Base-by-base conservation (phyloP, 768 basidiomycete species). In the Lentinula detonsa region DNA sequence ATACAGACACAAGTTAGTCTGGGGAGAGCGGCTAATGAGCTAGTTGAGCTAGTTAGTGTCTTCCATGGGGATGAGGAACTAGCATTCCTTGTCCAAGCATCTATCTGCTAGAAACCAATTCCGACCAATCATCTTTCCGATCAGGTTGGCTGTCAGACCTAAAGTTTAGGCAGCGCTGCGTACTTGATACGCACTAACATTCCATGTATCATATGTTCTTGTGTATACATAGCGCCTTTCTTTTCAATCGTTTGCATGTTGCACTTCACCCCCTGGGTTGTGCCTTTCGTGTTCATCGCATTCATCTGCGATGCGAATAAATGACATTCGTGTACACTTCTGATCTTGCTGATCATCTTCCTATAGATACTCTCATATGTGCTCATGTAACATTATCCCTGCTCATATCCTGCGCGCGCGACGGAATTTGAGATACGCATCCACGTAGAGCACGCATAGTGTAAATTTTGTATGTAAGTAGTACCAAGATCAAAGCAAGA, bases 21-120 rank as follows among this genome's bases (percentile, higher is more conserved):
- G 89, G 88, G 90, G 90, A 55, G 88, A 89, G 67, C 81, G 85
- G 56, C 76, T 92, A 60, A 87, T 91, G 81, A 88, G 85, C 49
- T 91, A 71, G 78, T 18, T 28, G 28, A 28, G 13, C 37, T 8
- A 39, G 10, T n/a, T 15, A 5, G 6, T 7, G 18, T 23, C 10
- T 13, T 18, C 9, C n/a, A 34, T 15, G 28, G 28, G 3, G 28
- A 28, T 18, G 23, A 16, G 33, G 31, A 53, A 53, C 16, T 34
- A 13, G 37, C 37, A 8, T 8, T 8, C 37, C 37, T 8, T 39
- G 13, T 39, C 37, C 9, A 39, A 1, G 1, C 13, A 39, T 39
- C 5, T 8, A 5, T 13, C 37, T 39, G 37, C 13, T 13, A 13
- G 13, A 8, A 8, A 13, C 37, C 37, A 39, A 13, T 13, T 13